Evolutionary conservation across 1,284 basidiomycete genomes (phyloP).

Genomic region (Lignosus rhinocerotis): DNA sequence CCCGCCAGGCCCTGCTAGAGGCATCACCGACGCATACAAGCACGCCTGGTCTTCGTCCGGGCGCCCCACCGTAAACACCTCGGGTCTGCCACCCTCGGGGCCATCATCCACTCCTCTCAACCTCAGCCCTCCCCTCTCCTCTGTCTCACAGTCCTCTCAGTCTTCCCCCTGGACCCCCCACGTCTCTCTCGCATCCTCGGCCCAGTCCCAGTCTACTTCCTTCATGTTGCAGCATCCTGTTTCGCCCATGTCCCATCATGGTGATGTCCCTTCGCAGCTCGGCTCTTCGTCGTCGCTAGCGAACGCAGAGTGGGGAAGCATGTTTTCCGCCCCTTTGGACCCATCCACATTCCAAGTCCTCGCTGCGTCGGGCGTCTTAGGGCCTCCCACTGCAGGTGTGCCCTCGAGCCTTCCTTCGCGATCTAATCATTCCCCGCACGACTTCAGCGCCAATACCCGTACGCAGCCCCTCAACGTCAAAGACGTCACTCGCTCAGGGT

Average conservation of each 20-base stretch:
- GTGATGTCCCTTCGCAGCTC: conserved; percentile 28
- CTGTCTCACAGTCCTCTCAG: conserved; percentile 39
- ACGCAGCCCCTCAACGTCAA: conserved; percentile 26
- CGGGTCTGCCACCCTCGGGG: conserved; percentile 32
- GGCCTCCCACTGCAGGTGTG: conserved; percentile 29
- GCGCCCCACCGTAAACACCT: conserved; percentile 43
- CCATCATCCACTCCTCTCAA: conserved; percentile 36
- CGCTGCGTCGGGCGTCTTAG: conserved; percentile 57
- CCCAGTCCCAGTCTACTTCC: conserved; percentile 24
- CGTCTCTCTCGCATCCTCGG: conserved; percentile 29
- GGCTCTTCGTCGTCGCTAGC: conserved; percentile 34
- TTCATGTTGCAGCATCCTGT: conserved; percentile 30
- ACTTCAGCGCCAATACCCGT: conserved; percentile 33
- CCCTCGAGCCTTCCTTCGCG: conserved; percentile 30
- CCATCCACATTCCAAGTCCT: conserved; percentile 59
- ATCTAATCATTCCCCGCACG: conserved; percentile 29
- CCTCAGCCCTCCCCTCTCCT: conserved; percentile 38
- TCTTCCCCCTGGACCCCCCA: conserved; percentile 44
- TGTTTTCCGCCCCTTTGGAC: conserved; percentile 60
- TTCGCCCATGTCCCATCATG: conserved; percentile 25
- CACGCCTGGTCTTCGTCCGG: conserved; percentile 42
- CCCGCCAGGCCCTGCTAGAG: conserved; percentile 29
- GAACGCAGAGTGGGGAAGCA: conserved; percentile 50
- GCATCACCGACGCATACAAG: conserved; percentile 26
- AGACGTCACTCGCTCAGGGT: conserved; percentile 24